phyloP scores from a whole-genome alignment of 2,329 filamentous ascomycete species.

The Neofusicoccum laricinum region DNA sequence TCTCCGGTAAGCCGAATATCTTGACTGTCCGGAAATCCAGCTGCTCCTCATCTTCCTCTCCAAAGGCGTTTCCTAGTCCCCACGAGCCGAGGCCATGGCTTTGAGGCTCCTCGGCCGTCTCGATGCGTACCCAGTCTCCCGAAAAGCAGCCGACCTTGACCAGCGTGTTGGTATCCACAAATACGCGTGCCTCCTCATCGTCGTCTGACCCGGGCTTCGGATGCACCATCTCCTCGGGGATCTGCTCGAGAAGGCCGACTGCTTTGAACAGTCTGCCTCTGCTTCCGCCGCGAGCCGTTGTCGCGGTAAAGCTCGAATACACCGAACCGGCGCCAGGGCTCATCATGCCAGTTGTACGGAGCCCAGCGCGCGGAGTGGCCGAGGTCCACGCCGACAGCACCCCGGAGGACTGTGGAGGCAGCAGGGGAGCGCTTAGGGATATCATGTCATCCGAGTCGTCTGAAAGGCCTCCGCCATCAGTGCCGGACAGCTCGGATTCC shows the following conservation, averaged over 20 bases:
- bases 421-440: constrained; percentile 73
- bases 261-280: constrained; percentile 81
- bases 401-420: constrained; percentile 75
- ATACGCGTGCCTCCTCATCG: constrained; percentile 81
- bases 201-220: constrained; percentile 82
- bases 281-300: constrained; percentile 69
- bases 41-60: constrained; percentile 55
- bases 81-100: constrained; percentile 64
- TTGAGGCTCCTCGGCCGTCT: constrained; percentile 71
- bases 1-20: constrained; percentile 84
- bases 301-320: constrained; percentile 82
- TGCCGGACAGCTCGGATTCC: constrained; percentile 59
- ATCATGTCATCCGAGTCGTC: constrained; percentile 96
- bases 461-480: constrained; percentile 73
- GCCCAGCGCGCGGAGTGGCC: constrained; percentile 76
- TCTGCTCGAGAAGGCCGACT: constrained; percentile 68
- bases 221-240: constrained; percentile 77
- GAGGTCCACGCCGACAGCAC: constrained; percentile 75
- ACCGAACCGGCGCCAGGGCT: constrained; percentile 74
- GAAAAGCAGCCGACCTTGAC: constrained; percentile 94
- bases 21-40: constrained; percentile 77
- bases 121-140: constrained; percentile 90
- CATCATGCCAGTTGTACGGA: constrained; percentile 68
- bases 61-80: constrained; percentile 63
- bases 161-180: constrained; percentile 82